Evolutionary conservation across 306 rosid genomes (phyloP), one percentile per base, ranked within the genome.

Genomic region (Acacia melanoxylon): DNA sequence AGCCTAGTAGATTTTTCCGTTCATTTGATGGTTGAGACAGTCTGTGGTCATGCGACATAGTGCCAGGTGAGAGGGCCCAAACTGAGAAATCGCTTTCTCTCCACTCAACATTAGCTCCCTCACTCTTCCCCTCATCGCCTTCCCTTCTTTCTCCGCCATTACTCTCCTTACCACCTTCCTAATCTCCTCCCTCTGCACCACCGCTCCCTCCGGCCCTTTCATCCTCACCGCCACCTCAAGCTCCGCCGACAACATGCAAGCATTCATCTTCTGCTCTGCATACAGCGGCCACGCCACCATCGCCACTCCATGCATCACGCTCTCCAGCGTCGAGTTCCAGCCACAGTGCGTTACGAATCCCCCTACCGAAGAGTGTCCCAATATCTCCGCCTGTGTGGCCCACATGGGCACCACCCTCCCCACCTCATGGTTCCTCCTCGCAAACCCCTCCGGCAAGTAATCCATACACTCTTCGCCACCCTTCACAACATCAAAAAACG

Each of bases 241-340:
- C 76, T 91, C 88, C 61, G 86, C 88, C 13, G 88, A 54, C 82
- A 91, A 45, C 81, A 87, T 1, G 0, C 72, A 2, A 0, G 92
- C 91, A 62, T 90, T 93, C 94, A 93, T 83, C 10, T 61, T 89
- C 85, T 93, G 95, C 81, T 93, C 94, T 0, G 94, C 83, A 7
- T 89, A 87, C 20, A 93, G 89, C 2, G 97, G 96, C 94, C 97
- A 93, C 10, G 87, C 91, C 14, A 91, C 87, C 89, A 37, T 37
- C 8, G 41, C 8, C 41, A 6, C 41, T 37, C 41, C 41, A 37
- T 37, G 41, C 8, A 45, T 5, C 2, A 90, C 44, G 59, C 94
- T 88, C 81, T 91, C 97, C 13, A 93, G 45, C 6, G 82, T 68
- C 0, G 94, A 93, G 40, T 84, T 87, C 90, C 90, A 87, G 22